Conservation (phyloP, 805 yeast species). For the Nakazawaea wickerhamii region DNA sequence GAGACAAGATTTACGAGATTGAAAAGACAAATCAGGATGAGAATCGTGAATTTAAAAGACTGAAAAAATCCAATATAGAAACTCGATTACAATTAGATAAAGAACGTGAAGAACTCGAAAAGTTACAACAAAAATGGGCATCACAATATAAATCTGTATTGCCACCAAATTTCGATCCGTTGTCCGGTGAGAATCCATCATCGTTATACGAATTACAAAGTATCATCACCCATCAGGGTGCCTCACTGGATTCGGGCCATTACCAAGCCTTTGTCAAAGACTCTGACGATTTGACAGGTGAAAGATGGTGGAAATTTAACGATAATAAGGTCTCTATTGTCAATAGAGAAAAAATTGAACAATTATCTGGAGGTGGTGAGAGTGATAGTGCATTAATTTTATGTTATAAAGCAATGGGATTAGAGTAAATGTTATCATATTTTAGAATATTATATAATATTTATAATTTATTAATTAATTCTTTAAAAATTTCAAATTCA, state of each 20-base stretch:
- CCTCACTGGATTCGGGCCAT: constrained; percentile 96
- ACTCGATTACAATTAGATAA: constrained; percentile 49
- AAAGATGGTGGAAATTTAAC: constrained; percentile 90
- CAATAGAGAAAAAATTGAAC: constrained; percentile 76
- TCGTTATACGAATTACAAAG: constrained; percentile 81
- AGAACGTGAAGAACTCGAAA: constrained; percentile 42
- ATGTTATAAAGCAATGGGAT: constrained; percentile 77
- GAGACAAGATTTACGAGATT: constrained; percentile 73
- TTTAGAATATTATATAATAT: background rate
- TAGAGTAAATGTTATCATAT: constrained; percentile 25
- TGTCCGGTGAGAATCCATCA: constrained; percentile 74
- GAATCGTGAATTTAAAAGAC: constrained; percentile 65
- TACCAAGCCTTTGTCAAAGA: constrained; percentile 87
- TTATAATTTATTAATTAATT: constrained; percentile 45
- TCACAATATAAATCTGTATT: constrained; percentile 38
- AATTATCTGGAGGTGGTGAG: constrained; percentile 96
- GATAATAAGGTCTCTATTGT: constrained; percentile 83
- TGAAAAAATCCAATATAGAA: constrained; percentile 25
- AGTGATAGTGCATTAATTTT: constrained; percentile 91
- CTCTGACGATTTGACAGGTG: constrained; percentile 54
- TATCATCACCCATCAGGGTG: constrained; percentile 89
- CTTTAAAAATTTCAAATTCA: constrained; percentile 65
- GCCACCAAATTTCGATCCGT: constrained; percentile 45
- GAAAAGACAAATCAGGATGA: constrained; percentile 73
- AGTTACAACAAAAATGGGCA: constrained; percentile 44